A percentile compares a stretch with the other conserved stretches of the same genome.
These are phyloP conservation scores for Luffa aegyptiaca DNA, from an alignment of 306 rosid species.

Conservation along the genomic window DNA sequence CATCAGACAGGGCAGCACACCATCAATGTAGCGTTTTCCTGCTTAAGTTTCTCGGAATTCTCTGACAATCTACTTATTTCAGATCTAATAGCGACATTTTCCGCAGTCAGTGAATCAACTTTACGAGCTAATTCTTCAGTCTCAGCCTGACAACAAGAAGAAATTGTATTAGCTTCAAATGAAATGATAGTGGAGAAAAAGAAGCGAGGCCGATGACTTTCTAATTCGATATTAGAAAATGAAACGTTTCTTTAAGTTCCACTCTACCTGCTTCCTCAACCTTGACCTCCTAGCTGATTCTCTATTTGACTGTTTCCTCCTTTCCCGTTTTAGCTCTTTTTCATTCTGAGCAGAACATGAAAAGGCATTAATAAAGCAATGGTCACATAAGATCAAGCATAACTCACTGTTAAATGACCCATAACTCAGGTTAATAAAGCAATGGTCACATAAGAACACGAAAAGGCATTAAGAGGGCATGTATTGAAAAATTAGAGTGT, in stretches of 20 bases:
- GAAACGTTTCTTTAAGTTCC: not conserved
- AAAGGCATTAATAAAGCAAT: not conserved
- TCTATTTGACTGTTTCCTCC: slow-evolving; percentile 93
- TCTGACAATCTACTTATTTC: slow-evolving; percentile 53
- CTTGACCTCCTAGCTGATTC: slow-evolving; percentile 99
- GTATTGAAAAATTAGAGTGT: not conserved
- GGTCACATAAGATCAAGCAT: not conserved
- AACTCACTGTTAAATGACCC: not conserved
- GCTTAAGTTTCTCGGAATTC: slow-evolving; percentile 56
- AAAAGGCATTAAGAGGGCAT: not conserved
- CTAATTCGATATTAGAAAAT: not conserved
- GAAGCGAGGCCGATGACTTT: not conserved
- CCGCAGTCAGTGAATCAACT: slow-evolving; percentile 53
- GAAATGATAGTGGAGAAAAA: not conserved
- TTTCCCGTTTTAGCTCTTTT: slow-evolving; percentile 79
- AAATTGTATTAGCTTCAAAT: not conserved
- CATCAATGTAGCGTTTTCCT: slow-evolving; percentile 59
- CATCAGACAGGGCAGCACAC: slow-evolving; percentile 21
- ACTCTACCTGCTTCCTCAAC: slow-evolving; percentile 86
- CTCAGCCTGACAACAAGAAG: slow-evolving; percentile 49
- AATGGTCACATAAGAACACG: too few species aligned
- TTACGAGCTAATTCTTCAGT: slow-evolving; percentile 67
- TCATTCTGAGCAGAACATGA: slow-evolving; percentile 51
- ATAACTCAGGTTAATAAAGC: not conserved
- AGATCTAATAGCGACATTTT: slow-evolving; percentile 49